These are phyloP conservation scores for Fusarium palustre DNA, from an alignment of 2,329 filamentous ascomycete genomes.

Conservation along the genomic window DNA sequence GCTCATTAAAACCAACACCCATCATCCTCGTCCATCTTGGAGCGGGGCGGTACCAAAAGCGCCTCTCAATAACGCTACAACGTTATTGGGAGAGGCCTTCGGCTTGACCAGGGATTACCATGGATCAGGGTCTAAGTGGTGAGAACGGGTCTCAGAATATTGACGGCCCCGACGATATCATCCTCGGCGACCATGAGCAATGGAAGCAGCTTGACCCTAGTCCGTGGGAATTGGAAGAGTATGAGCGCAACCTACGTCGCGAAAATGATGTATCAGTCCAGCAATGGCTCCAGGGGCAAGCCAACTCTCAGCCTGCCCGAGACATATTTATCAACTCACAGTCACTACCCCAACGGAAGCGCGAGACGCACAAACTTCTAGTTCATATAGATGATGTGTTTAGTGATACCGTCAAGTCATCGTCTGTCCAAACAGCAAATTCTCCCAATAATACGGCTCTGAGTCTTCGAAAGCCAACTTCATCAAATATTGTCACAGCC, in stretches of 20 bases:
- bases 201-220: slow-evolving; percentile 9
- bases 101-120: slow-evolving; percentile 12
- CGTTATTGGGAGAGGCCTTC: slow-evolving; percentile 27
- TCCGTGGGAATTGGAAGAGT: slow-evolving; percentile 18
- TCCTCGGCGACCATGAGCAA: slow-evolving; percentile 10
- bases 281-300: slow-evolving; percentile 25
- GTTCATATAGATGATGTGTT: slow-evolving; percentile 28
- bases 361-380: slow-evolving; percentile 15
- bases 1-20: slow-evolving; percentile 7
- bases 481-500: slow-evolving; percentile 1
- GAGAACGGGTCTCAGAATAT: slow-evolving; percentile 12
- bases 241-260: slow-evolving; percentile 7
- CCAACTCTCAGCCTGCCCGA: slow-evolving; percentile 29
- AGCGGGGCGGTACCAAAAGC: slow-evolving; percentile 29
- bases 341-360: slow-evolving; percentile 22
- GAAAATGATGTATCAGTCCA: slow-evolving; percentile 9
- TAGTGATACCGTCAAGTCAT: slow-evolving; percentile 7
- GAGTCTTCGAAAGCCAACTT: background rate
- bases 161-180: slow-evolving; percentile 23
- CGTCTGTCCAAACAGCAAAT: slow-evolving; percentile 7
- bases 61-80: slow-evolving; percentile 23
- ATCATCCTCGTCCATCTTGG: slow-evolving; percentile 20
- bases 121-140: slow-evolving; percentile 13
- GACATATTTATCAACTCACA: slow-evolving; percentile 27
- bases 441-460: background rate